A percentile compares a stretch with the other conserved stretches of the same genome.
These are phyloP conservation scores for Geotrichum carabidarum DNA, from an alignment of 1,139 yeast genomes.

Conservation along the genomic window DNA sequence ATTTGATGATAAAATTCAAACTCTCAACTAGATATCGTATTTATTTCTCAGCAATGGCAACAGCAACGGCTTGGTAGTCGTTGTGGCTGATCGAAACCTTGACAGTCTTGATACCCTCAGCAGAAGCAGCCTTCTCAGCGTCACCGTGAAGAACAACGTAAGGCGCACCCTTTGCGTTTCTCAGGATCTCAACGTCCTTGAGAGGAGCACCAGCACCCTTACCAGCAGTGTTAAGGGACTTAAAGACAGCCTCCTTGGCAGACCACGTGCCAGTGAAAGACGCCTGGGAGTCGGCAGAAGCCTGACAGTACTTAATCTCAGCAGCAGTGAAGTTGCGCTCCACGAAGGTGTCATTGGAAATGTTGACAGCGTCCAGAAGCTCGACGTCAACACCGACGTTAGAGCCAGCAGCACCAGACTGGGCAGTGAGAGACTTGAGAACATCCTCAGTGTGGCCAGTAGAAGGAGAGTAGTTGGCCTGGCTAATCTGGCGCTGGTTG, in stretches of 20 bases:
- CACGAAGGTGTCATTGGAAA: constrained; percentile 80
- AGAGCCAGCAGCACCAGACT: constrained; percentile 49
- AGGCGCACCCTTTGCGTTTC: constrained; percentile 78
- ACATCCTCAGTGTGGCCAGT: constrained; percentile 42
- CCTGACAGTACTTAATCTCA: constrained; percentile 71
- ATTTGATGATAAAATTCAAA: background rate
- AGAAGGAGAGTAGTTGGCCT: constrained; percentile 35
- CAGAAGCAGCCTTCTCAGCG: constrained; percentile 68
- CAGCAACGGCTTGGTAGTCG: constrained; percentile 96
- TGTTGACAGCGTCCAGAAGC: constrained; percentile 70
- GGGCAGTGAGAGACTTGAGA: constrained; percentile 39
- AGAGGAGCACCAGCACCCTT: constrained; percentile 94
- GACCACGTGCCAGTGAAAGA: constrained; percentile 98
- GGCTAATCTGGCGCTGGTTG: constrained; percentile 39
- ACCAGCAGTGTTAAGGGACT: constrained; percentile 82
- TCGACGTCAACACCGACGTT: constrained; percentile 98
- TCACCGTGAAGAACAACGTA: constrained; percentile 66
- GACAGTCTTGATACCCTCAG: constrained; percentile 64
- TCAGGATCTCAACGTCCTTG: constrained; percentile 79
- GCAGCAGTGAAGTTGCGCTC: constrained; percentile 82
- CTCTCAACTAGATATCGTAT: background rate
- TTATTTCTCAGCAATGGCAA: constrained; percentile 67
- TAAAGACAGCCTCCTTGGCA: constrained; percentile 98
- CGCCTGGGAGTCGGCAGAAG: constrained; percentile 68
- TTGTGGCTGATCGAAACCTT: constrained; percentile 92